A percentile compares a stretch with the other conserved stretches of the same genome.
phyloP scores from a whole-genome alignment of 768 basidiomycete genomes.

The Agaricus blazei region DNA sequence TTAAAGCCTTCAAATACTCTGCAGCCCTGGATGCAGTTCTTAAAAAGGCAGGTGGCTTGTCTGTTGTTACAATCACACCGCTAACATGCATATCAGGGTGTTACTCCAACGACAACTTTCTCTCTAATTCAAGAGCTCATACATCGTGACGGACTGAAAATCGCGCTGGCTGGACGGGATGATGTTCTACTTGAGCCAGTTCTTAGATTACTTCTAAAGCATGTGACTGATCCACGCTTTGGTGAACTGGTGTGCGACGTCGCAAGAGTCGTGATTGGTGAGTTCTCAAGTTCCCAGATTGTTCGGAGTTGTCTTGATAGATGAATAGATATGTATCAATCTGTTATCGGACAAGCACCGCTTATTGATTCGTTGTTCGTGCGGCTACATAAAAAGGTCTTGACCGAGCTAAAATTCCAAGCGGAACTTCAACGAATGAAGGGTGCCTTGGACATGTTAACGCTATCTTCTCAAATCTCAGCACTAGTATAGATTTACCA shows the following conservation, averaged over 20 bases:
- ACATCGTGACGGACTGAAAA: conserved; percentile 82
- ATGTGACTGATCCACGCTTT: conserved; percentile 87
- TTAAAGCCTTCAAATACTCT: conserved; percentile 92
- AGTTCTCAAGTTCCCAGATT: conserved; percentile 20
- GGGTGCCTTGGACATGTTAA: conserved; percentile 90
- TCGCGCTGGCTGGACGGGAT: conserved; percentile 85
- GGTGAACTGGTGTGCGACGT: conserved; percentile 86
- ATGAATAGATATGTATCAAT: conserved; percentile 77
- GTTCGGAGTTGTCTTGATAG: not conserved
- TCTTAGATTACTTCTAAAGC: conserved; percentile 77
- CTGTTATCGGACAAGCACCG: conserved; percentile 92
- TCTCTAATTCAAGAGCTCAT: conserved; percentile 91
- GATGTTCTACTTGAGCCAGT: conserved; percentile 92
- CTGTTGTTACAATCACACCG: not conserved
- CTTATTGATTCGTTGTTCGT: conserved; percentile 84
- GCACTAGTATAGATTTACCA: conserved; percentile 6
- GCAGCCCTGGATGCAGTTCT: conserved; percentile 92
- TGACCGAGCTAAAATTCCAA: conserved; percentile 84
- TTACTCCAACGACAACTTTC: conserved; percentile 82
- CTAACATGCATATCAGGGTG: conserved; percentile 45
- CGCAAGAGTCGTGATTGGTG: conserved; percentile 78
- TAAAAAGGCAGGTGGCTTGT: conserved; percentile 54
- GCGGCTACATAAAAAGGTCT: conserved; percentile 78
- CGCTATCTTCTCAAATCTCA: conserved; percentile 44
- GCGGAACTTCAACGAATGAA: conserved; percentile 75